Base-by-base conservation (phyloP, 257 asterid genomes). In the Nicotiana attenuata region DNA sequence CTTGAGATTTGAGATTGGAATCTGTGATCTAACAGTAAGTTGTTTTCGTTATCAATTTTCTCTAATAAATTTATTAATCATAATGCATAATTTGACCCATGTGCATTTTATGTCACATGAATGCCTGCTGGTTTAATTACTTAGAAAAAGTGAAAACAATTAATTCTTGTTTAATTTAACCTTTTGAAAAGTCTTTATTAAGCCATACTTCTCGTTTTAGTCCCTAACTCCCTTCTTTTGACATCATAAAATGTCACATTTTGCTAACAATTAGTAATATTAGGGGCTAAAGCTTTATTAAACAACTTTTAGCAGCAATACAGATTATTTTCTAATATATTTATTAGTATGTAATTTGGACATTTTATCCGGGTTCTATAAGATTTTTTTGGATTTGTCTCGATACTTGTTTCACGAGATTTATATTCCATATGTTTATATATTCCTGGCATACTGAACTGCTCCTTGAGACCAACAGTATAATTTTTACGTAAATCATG, bases 81-180 rank as follows among this genome's bases (percentile, higher is more conserved):
- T 73, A 73, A 26, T 52, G 16, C 15, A 73, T 73, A 47, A 73
- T 73, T 73, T 73, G 61, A 50, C 41, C 31, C 79, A 73, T 73
- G 79, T 73, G 79, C 79, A 14, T 15, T 24, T 65, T 13, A 71
- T 20, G 38, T 71, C 22, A 5, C 38, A 45, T 45, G 78, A 73
- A 45, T 73, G 78, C 14, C 57, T 73, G 22, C 57, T 52, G 15
- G 19, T 73, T 71, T 47, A 73, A 52, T 73, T 47, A 20, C 53
- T 68, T 6, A 5, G n/a, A 10, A 38, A 68, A 68, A 38, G 31
- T 68, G 19, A 9, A 38, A n/a, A 69, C 33, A 69, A 38, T 8
- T 41, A 38, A 38, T 38, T 31, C 33, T 31, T 31, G 33, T 31
- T 31, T 31, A 31, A 31, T 28, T 28, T 28, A 28, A 1, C 10